phyloP scores from a whole-genome alignment of 163 green algal genomes.

The Scenedesmus sp. region DNA sequence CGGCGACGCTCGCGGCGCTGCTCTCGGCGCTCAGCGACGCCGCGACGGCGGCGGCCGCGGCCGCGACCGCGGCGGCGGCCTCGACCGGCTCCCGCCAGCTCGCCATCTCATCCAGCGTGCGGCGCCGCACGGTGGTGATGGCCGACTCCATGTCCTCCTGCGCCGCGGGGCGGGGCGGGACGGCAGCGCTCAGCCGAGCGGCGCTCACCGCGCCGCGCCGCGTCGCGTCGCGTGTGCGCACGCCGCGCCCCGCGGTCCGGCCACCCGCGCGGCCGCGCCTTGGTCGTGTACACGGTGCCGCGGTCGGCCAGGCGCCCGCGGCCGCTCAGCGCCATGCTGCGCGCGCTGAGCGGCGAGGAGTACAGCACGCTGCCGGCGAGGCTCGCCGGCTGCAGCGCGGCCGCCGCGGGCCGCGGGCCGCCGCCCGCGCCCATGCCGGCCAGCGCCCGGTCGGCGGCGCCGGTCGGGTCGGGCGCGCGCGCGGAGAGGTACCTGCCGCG shows the following conservation, averaged over 20 bases:
- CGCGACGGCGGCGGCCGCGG: not conserved
- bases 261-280: conserved; percentile 51
- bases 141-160: conserved; percentile 58
- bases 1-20: not conserved
- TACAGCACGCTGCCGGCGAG: conserved; percentile 50
- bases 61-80: not conserved
- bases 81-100: conserved; percentile 24
- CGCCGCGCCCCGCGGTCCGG: too few species aligned
- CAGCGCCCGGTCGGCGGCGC: too few species aligned
- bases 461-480: too few species aligned
- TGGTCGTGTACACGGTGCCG: conserved; percentile 64
- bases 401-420: not conserved
- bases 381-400: conserved; percentile 50
- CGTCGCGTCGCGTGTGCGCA: too few species aligned
- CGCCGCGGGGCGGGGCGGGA: too few species aligned
- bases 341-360: conserved; percentile 49
- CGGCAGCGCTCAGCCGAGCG: too few species aligned
- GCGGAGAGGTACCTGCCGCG: too few species aligned
- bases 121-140: conserved; percentile 51
- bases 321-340: conserved; percentile 56
- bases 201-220: too few species aligned
- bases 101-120: conserved; percentile 51
- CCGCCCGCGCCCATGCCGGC: not conserved
- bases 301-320: conserved; percentile 52
- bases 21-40: not conserved